phyloP scores from a whole-genome alignment of 768 basidiomycete genomes.

The Macrolepiota fuliginosa region DNA sequence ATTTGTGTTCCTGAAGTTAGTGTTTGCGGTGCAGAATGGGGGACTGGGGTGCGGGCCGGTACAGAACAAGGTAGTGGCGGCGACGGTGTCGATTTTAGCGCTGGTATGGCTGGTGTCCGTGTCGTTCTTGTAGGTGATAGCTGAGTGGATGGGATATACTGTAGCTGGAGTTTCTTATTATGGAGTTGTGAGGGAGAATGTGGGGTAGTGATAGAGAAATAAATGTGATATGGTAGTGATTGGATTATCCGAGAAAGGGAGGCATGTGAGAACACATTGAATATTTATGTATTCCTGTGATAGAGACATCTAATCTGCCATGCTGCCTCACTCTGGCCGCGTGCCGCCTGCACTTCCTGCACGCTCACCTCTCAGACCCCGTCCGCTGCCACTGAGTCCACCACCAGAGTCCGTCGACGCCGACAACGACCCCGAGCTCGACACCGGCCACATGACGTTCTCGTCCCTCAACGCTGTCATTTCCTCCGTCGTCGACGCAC shows the following conservation, averaged over 20 bases:
- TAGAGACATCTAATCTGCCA: not conserved
- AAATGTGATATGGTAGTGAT: slow-evolving; percentile 38
- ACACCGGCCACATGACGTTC: slow-evolving; percentile 11
- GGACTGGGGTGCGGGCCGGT: slow-evolving; percentile 81
- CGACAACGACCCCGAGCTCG: slow-evolving; percentile 13
- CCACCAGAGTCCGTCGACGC: slow-evolving; percentile 18
- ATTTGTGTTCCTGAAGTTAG: slow-evolving; percentile 96
- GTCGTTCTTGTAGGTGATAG: slow-evolving; percentile 85
- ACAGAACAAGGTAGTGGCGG: slow-evolving; percentile 86
- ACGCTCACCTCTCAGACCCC: slow-evolving; percentile 36
- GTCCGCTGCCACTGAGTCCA: slow-evolving; percentile 3
- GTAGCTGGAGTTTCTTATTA: slow-evolving; percentile 53
- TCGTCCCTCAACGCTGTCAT: slow-evolving; percentile 13
- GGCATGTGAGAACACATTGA: too few relatives aligned
- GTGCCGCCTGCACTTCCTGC: slow-evolving; percentile 26
- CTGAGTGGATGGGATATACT: slow-evolving; percentile 79
- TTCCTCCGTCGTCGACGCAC: slow-evolving; percentile 14
- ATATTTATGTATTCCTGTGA: too few relatives aligned
- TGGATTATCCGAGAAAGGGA: too few relatives aligned
- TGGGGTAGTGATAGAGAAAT: slow-evolving; percentile 58
- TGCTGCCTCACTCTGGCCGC: slow-evolving; percentile 5
- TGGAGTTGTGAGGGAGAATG: slow-evolving; percentile 76
- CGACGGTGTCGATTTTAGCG: slow-evolving; percentile 86
- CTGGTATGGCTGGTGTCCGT: slow-evolving; percentile 87
- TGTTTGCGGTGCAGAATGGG: slow-evolving; percentile 92